Conservation (phyloP, 2,329 filamentous ascomycete genomes). For the Penicillium sclerotiorum region DNA sequence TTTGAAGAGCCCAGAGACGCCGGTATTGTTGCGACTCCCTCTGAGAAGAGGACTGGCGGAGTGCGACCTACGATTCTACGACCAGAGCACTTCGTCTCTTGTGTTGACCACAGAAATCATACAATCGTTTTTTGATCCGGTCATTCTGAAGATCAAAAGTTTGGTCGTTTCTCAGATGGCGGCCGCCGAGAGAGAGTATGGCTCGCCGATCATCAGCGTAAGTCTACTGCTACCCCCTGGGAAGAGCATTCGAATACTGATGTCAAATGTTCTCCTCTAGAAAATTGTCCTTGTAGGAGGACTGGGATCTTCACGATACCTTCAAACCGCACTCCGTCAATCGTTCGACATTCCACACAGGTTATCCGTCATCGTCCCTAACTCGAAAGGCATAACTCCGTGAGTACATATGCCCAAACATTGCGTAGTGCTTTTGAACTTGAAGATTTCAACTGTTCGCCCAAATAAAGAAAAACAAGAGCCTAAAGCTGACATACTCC, state of each 20-base stretch:
- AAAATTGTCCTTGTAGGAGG: slow-evolving; percentile 4
- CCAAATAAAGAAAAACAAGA: too few relatives aligned
- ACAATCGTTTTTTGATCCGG: neutral
- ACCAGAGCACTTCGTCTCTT: neutral
- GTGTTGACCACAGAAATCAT: neutral
- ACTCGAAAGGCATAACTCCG: too few relatives aligned
- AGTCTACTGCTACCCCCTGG: neutral
- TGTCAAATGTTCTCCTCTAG: neutral
- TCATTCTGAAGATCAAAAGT: neutral
- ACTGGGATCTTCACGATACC: neutral
- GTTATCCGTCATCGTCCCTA: neutral
- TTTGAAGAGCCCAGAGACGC: neutral
- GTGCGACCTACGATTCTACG: neutral
- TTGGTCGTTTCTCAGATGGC: neutral
- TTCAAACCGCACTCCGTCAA: neutral
- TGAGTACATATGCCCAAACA: too few relatives aligned
- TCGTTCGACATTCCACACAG: neutral
- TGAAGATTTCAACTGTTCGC: too few relatives aligned
- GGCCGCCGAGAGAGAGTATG: neutral
- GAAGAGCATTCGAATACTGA: too few relatives aligned
- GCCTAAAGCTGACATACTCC: too few relatives aligned
- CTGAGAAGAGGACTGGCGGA: neutral
- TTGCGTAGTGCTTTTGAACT: too few relatives aligned
- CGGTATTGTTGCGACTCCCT: neutral
- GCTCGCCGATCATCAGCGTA: neutral